Conservation (phyloP, 2,329 filamentous ascomycete genomes). For the Nemania serpens region DNA sequence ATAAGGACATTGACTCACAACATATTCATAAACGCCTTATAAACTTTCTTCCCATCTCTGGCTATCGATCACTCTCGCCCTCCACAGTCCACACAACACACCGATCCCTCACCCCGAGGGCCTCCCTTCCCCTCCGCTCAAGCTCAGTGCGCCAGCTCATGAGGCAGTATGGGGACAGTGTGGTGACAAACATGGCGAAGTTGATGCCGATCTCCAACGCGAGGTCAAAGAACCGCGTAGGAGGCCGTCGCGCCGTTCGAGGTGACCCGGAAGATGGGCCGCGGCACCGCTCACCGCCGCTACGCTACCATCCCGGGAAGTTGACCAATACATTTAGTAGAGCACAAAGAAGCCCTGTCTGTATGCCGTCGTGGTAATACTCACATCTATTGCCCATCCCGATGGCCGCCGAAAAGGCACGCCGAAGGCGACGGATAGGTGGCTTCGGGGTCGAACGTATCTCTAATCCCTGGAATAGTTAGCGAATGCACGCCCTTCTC, state of each 20-base stretch:
- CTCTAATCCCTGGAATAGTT: conserved; percentile 36
- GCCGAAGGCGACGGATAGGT: conserved; percentile 65
- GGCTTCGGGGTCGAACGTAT: conserved; percentile 58
- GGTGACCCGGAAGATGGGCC: conserved; percentile 71
- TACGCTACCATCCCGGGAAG: conserved; percentile 64
- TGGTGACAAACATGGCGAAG: conserved; percentile 59
- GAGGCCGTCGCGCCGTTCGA: conserved; percentile 66
- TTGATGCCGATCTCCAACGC: conserved; percentile 59
- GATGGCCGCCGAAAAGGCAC: conserved; percentile 61
- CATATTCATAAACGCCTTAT: too few relatives aligned
- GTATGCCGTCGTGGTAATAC: conserved; percentile 12
- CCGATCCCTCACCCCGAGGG: conserved; percentile 35
- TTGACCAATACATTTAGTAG: conserved; percentile 63
- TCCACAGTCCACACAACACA: conserved; percentile 37
- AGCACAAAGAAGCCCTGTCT: conserved; percentile 53
- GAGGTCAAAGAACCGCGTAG: conserved; percentile 61
- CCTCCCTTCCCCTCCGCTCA: conserved; percentile 35
- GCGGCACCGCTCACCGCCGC: conserved; percentile 62
- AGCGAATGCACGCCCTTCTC: background rate
- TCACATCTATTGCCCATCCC: conserved; percentile 31
- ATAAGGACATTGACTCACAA: too few relatives aligned
- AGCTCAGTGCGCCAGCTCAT: conserved; percentile 48
- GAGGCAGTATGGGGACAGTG: conserved; percentile 56
- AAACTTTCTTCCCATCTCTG: too few relatives aligned
- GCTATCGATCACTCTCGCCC: conserved; percentile 35